Percentiles rank a stretch among this genome's conserved stretches.
phyloP scores from a whole-genome alignment of 2,329 filamentous ascomycete species.

The Chalara sp. region DNA sequence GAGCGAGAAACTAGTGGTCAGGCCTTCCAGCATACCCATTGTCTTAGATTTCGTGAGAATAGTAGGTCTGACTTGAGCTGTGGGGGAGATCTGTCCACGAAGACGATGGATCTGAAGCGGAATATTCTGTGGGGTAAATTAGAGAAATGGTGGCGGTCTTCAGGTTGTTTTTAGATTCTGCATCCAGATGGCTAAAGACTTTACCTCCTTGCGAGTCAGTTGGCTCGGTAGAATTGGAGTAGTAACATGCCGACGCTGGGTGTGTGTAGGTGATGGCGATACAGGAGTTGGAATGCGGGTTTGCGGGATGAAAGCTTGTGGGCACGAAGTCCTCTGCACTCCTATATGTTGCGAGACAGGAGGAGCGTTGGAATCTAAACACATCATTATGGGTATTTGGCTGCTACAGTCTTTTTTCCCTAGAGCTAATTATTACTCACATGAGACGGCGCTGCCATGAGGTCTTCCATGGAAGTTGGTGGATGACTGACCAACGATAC shows the following conservation, averaged over 20 bases:
- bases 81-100: conserved; percentile 12
- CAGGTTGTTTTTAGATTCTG: too few relatives aligned
- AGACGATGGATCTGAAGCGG: conserved; percentile 7
- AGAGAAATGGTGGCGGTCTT: background rate
- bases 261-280: background rate
- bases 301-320: background rate
- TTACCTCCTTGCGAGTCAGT: conserved; percentile 15
- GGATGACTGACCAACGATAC: too few relatives aligned
- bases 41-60: conserved; percentile 37
- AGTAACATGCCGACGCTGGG: conserved; percentile 9
- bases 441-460: too few relatives aligned
- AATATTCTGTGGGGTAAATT: conserved; percentile 7
- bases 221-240: conserved; percentile 7
- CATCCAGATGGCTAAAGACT: background rate
- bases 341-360: background rate
- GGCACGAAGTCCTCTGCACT: background rate
- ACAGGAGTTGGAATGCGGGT: conserved; percentile 7
- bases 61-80: conserved; percentile 1
- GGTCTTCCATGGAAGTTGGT: too few relatives aligned
- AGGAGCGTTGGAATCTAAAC: background rate
- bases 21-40: conserved; percentile 36
- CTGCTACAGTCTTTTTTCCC: too few relatives aligned
- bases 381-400: too few relatives aligned
- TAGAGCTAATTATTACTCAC: too few relatives aligned
- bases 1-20: conserved; percentile 40